A percentile compares a stretch with the other conserved stretches of the same genome.
Evolutionary conservation across 148 eudicot genomes (phyloP).

Genomic region (Oxyria digyna): DNA sequence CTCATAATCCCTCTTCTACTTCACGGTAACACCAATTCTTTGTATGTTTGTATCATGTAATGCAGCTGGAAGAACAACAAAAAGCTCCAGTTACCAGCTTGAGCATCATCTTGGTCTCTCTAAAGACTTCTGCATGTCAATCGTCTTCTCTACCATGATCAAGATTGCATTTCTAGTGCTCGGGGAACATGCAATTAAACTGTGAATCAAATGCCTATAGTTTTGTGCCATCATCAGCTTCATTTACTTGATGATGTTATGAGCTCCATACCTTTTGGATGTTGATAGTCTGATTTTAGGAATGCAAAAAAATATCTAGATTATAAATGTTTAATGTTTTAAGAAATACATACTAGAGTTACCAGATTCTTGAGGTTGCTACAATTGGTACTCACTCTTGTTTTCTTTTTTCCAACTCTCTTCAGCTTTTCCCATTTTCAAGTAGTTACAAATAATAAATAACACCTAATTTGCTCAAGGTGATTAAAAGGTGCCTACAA

Average conservation of each 20-base stretch:
- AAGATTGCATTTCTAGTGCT: background rate
- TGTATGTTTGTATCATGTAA: background rate
- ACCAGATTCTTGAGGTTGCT: background rate
- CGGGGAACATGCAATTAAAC: background rate
- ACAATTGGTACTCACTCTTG: background rate
- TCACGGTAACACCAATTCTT: background rate
- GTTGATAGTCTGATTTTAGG: slow-evolving; percentile 5
- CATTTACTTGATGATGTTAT: slow-evolving; percentile 5
- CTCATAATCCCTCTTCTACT: background rate
- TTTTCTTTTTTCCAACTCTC: background rate
- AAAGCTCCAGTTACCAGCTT: slow-evolving; percentile 80
- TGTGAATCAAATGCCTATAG: slow-evolving; percentile 1
- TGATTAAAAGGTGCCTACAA: background rate
- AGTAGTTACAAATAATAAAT: background rate
- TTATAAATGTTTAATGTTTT: background rate
- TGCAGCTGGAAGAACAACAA: slow-evolving; percentile 89
- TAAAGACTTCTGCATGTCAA: background rate
- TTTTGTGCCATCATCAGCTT: background rate
- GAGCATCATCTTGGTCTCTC: slow-evolving; percentile 10
- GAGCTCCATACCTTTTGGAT: background rate
- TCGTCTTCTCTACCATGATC: background rate
- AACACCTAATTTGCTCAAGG: too few species aligned
- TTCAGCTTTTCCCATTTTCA: background rate
- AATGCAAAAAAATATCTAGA: background rate
- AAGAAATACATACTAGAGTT: background rate